Conservation (phyloP, 176 grass and related monocot genomes). For the Pontederia paniculata region DNA sequence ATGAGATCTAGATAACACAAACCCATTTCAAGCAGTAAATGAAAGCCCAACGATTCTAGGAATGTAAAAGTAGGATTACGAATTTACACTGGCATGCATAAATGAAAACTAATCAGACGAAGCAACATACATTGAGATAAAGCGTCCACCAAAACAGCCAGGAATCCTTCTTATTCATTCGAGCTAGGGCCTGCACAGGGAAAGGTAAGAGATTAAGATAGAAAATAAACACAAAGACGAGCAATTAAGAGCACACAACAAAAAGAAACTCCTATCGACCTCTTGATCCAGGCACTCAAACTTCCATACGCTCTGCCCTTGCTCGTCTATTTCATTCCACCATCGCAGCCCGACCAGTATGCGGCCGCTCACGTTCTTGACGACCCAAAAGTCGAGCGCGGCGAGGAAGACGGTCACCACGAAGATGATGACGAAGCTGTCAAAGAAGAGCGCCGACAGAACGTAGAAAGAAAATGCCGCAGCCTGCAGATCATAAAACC, state of each 20-base stretch:
- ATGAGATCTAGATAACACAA: too few relatives aligned
- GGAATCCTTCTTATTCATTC: conserved; percentile 95
- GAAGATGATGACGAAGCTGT: conserved; percentile 93
- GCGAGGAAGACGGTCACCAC: conserved; percentile 85
- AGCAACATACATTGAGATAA: conserved; percentile 70
- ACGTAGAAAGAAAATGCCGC: conserved; percentile 69
- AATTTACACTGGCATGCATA: background rate
- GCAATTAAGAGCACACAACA: background rate
- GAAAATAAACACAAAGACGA: background rate
- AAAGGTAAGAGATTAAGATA: background rate
- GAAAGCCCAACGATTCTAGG: background rate
- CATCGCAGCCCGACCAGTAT: conserved; percentile 84
- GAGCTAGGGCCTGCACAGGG: conserved; percentile 55
- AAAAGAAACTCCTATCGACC: conserved; percentile 29
- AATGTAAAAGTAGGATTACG: background rate
- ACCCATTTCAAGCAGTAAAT: too few relatives aligned
- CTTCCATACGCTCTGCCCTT: conserved; percentile 79
- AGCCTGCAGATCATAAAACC: conserved; percentile 31
- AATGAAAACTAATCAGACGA: background rate
- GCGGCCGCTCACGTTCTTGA: conserved; percentile 87
- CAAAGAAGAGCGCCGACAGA: conserved; percentile 68
- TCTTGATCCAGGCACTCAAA: conserved; percentile 87
- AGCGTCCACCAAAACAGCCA: conserved; percentile 99
- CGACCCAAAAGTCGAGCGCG: conserved; percentile 94
- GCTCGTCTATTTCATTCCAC: conserved; percentile 96